A percentile compares a stretch with the other conserved stretches of the same genome.
These are phyloP conservation scores for Cucurbita moschata DNA, from an alignment of 306 rosid species.

Conservation along the genomic window DNA sequence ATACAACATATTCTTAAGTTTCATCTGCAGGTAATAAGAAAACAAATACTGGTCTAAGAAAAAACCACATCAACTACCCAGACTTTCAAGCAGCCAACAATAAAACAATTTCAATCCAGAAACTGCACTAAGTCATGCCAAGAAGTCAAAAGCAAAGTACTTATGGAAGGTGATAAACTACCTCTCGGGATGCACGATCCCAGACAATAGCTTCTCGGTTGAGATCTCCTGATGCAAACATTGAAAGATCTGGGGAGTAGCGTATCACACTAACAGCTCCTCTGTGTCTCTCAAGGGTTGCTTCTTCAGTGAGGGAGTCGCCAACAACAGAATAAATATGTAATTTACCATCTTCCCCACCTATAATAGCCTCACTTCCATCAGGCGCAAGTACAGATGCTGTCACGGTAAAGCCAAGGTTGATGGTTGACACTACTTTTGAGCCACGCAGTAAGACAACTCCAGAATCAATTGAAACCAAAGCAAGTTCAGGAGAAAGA, in stretches of 20 bases:
- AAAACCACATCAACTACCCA: not conserved
- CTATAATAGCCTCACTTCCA: slow-evolving; percentile 86
- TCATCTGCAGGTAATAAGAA: slow-evolving; percentile 41
- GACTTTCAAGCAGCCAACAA: not conserved
- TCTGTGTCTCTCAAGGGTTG: slow-evolving; percentile 80
- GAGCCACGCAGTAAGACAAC: slow-evolving; percentile 71
- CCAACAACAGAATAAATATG: slow-evolving; percentile 59
- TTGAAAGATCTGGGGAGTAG: slow-evolving; percentile 82
- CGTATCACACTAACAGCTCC: slow-evolving; percentile 73
- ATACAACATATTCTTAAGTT: slow-evolving; percentile 84
- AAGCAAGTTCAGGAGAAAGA: slow-evolving; percentile 64
- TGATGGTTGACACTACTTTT: slow-evolving; percentile 50
- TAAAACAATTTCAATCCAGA: not conserved
- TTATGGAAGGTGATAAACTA: slow-evolving; percentile 10
- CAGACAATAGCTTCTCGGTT: slow-evolving; percentile 90
- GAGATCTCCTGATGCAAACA: slow-evolving; percentile 95
- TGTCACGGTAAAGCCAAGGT: slow-evolving; percentile 75
- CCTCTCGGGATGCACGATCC: slow-evolving; percentile 69
- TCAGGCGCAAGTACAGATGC: slow-evolving; percentile 79
- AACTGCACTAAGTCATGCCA: not conserved
- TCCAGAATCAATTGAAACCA: slow-evolving; percentile 72
- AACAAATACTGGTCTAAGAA: not conserved
- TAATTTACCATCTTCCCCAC: slow-evolving; percentile 88
- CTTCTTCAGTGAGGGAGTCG: slow-evolving; percentile 67
- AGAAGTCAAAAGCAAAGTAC: not conserved